Evolutionary conservation across 257 asterid genomes (phyloP).

Genomic region (Solanum neorickii): DNA sequence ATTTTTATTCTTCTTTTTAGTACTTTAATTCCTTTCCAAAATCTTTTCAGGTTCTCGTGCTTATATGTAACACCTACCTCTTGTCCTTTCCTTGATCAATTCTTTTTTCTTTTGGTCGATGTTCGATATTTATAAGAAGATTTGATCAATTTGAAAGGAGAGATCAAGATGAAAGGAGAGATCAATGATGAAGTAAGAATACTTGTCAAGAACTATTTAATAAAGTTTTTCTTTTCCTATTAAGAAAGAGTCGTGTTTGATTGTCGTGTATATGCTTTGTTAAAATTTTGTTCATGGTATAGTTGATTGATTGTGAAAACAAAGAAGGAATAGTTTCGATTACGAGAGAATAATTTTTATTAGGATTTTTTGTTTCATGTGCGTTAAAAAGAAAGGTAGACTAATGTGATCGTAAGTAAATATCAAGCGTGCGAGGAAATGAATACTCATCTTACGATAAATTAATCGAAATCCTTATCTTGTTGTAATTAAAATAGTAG

Average conservation of each 20-base stretch:
- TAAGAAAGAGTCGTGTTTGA: neutral
- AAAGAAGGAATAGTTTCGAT: neutral
- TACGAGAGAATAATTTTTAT: neutral
- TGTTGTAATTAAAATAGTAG: too few species aligned
- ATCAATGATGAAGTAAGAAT: neutral
- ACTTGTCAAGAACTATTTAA: neutral
- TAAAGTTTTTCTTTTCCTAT: neutral
- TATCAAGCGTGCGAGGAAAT: neutral
- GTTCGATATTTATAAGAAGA: fast-evolving
- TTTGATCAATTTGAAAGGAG: neutral
- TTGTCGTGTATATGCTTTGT: neutral
- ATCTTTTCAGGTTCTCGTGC: neutral
- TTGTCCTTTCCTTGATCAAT: neutral
- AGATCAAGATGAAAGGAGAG: too few species aligned
- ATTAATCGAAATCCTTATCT: too few species aligned
- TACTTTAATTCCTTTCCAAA: neutral
- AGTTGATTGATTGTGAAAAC: neutral
- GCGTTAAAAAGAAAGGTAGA: neutral
- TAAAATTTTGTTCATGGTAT: neutral
- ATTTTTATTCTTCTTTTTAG: neutral
- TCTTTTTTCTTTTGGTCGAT: neutral
- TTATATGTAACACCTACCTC: neutral
- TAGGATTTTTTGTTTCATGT: neutral
- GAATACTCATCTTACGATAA: neutral
- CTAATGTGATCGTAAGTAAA: neutral